Conservation (phyloP, 345 rosid genomes). For the Arabidopsis arenosa region DNA sequence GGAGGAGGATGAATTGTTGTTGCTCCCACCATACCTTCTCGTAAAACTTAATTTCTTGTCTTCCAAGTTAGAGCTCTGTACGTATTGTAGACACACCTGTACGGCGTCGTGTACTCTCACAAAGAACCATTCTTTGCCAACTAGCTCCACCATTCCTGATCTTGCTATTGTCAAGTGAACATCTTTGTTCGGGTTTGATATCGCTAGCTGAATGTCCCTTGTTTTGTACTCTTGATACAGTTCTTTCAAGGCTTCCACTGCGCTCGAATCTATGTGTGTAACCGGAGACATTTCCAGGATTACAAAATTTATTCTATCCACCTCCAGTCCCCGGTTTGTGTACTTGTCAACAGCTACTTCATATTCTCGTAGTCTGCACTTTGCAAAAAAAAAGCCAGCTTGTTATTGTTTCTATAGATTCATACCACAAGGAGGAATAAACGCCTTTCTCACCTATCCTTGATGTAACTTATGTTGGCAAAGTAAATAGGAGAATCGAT, state of each 20-base stretch:
- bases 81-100: conserved; percentile 88
- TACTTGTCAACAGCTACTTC: conserved; percentile 83
- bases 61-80: conserved; percentile 54
- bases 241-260: conserved; percentile 93
- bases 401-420: conserved; percentile 31
- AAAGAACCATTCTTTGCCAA: conserved; percentile 94
- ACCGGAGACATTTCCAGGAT: conserved; percentile 96
- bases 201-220: conserved; percentile 84
- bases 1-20: conserved; percentile 55
- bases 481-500: conserved; percentile 94
- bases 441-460: conserved; percentile 70
- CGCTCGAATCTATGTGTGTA: conserved; percentile 87
- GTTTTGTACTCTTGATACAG: conserved; percentile 86
- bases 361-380: conserved; percentile 78
- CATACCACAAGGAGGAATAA: conserved; percentile 16
- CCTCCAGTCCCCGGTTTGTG: conserved; percentile 77
- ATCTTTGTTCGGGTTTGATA: conserved; percentile 85
- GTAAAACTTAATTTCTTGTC: conserved; percentile 51
- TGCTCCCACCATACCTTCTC: conserved; percentile 53
- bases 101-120: conserved; percentile 96
- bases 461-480: conserved; percentile 92
- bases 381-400: conserved; percentile 5
- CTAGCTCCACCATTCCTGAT: conserved; percentile 73
- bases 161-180: conserved; percentile 78
- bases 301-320: conserved; percentile 81